phyloP scores from a whole-genome alignment of 192 early-diverging fungal species.

The Coemansia sp. region DNA sequence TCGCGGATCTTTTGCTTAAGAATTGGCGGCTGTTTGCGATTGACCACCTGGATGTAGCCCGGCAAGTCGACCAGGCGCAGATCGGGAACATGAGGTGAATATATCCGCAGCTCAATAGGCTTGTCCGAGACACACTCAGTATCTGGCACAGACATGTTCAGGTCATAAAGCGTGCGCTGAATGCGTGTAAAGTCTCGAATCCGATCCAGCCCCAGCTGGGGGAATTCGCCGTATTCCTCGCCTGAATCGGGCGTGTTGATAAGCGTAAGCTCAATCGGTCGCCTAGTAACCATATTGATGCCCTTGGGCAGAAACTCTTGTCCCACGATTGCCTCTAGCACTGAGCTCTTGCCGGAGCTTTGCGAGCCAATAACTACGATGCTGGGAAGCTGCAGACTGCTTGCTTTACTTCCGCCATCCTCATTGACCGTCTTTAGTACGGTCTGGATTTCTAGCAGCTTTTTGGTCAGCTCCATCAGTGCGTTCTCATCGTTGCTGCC shows the following conservation, averaged over 20 bases:
- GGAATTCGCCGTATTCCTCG: constrained; percentile 84
- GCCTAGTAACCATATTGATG: constrained; percentile 78
- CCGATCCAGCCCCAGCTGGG: constrained; percentile 80
- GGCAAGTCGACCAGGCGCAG: constrained; percentile 81
- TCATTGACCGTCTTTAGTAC: constrained; percentile 82
- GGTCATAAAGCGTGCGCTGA: constrained; percentile 88
- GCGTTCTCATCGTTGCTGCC: constrained; percentile 40
- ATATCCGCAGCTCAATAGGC: constrained; percentile 80
- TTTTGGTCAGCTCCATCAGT: constrained; percentile 74
- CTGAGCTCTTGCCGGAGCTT: constrained; percentile 84
- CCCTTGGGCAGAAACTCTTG: constrained; percentile 85
- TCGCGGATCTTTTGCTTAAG: constrained; percentile 78
- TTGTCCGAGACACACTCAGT: constrained; percentile 84
- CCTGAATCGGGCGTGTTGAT: constrained; percentile 73
- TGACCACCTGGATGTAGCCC: constrained; percentile 84
- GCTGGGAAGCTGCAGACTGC: constrained; percentile 80
- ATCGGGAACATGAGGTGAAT: constrained; percentile 81
- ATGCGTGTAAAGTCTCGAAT: constrained; percentile 86
- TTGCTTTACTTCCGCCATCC: constrained; percentile 35
- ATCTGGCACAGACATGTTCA: constrained; percentile 94
- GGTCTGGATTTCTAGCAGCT: constrained; percentile 91
- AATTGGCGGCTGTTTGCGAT: constrained; percentile 73
- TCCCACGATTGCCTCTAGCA: constrained; percentile 83
- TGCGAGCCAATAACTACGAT: constrained; percentile 86
- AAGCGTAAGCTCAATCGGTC: constrained; percentile 82